A percentile compares a stretch with the other conserved stretches of the same genome.
phyloP scores from a whole-genome alignment of 179 eudicot species.

The Camellia oleifera region DNA sequence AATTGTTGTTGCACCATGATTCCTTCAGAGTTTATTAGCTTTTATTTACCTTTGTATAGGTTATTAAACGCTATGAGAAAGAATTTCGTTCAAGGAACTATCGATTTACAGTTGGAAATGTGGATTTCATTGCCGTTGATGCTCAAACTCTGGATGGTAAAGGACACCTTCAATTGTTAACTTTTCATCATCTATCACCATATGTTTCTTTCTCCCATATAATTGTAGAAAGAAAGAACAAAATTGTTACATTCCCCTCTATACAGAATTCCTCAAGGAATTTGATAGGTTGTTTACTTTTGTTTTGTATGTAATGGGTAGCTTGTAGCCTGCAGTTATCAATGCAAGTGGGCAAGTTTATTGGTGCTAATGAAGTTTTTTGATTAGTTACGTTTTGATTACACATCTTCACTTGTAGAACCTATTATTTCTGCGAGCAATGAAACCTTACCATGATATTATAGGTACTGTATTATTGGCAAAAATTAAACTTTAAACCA shows the following conservation, averaged over 20 bases:
- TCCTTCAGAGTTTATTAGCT: slow-evolving; percentile 1
- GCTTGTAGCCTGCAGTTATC: slow-evolving; percentile 1
- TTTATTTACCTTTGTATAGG: slow-evolving; percentile 38
- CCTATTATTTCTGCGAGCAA: background rate
- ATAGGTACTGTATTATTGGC: background rate
- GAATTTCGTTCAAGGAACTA: slow-evolving; percentile 74
- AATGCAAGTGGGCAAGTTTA: background rate
- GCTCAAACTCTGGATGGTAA: slow-evolving; percentile 91
- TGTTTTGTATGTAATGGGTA: background rate
- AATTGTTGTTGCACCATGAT: background rate
- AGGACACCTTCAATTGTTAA: background rate
- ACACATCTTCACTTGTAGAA: slow-evolving; percentile 8
- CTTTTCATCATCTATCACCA: background rate
- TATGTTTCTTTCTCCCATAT: background rate
- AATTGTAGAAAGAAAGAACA: background rate
- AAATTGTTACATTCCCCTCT: too few species aligned
- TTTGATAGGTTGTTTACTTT: background rate
- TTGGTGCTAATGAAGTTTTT: background rate
- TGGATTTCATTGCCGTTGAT: slow-evolving; percentile 87
- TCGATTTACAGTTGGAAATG: slow-evolving; percentile 59
- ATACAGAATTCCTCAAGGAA: background rate
- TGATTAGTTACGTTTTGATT: background rate
- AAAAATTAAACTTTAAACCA: background rate
- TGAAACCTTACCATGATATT: background rate
- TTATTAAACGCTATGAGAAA: slow-evolving; percentile 70